phyloP scores from a whole-genome alignment of 1,139 yeast species.

The Saccharomycopsis crataegensis region DNA sequence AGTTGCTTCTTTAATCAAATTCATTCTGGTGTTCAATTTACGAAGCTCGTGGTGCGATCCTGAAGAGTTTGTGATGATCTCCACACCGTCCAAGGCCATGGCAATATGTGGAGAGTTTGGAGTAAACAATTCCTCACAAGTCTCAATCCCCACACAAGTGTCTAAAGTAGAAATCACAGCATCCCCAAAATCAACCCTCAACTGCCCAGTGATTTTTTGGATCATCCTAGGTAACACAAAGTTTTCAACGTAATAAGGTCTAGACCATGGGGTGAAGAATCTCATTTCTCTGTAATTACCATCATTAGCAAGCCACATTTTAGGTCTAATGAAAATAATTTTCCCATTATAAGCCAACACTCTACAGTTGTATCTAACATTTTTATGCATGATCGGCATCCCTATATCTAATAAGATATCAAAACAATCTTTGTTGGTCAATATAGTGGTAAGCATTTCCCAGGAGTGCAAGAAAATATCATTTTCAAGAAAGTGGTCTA shows the following conservation, averaged over 20 bases:
- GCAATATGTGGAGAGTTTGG: conserved; percentile 93
- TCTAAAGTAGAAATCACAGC: conserved; percentile 78
- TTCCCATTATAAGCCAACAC: conserved; percentile 71
- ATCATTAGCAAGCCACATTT: conserved; percentile 87
- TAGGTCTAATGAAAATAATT: conserved; percentile 83
- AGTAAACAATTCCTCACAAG: conserved; percentile 95
- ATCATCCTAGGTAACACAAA: conserved; percentile 65
- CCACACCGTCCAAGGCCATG: conserved; percentile 93
- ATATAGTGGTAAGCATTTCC: conserved; percentile 83
- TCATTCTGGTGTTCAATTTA: conserved; percentile 75
- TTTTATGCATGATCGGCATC: conserved; percentile 84
- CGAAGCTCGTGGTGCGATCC: conserved; percentile 96
- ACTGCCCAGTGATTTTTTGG: conserved; percentile 55
- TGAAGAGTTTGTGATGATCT: conserved; percentile 87
- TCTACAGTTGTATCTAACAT: conserved; percentile 87
- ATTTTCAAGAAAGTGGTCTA: conserved; percentile 89
- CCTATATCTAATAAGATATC: conserved; percentile 87
- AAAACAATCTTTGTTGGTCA: conserved; percentile 55
- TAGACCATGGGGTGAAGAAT: conserved; percentile 89
- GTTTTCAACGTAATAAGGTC: conserved; percentile 66
- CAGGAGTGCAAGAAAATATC: conserved; percentile 87
- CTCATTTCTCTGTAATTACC: conserved; percentile 98
- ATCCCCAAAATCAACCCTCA: conserved; percentile 75
- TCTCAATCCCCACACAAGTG: conserved; percentile 88
- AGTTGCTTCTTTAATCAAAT: conserved; percentile 85